A percentile compares a stretch with the other conserved stretches of the same genome.
Conservation (phyloP, 2,329 filamentous ascomycete species). For the Penicillium sp. region DNA sequence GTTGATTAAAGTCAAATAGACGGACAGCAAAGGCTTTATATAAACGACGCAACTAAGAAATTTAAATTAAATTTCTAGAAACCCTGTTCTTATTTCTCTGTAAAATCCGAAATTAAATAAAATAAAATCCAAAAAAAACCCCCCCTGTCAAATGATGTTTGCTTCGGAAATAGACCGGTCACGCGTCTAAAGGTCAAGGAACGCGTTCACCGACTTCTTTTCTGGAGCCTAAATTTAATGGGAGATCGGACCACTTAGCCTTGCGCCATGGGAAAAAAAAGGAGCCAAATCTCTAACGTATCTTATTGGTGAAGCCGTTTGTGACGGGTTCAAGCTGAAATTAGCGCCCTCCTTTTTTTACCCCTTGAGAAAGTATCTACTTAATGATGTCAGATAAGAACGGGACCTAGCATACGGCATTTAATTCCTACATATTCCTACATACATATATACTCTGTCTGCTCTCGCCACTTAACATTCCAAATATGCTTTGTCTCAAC, state of each 20-base stretch:
- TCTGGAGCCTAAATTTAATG: conserved; percentile 6
- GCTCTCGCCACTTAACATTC: not conserved
- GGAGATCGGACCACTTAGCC: conserved; percentile 16
- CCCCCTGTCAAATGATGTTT: conserved; percentile 22
- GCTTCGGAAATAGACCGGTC: conserved; percentile 18
- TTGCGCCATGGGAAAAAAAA: not conserved
- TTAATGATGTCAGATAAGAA: conserved; percentile 18
- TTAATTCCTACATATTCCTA: not conserved
- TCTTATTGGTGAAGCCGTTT: conserved; percentile 9
- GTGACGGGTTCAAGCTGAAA: not conserved
- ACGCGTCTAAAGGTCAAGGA: conserved; percentile 10
- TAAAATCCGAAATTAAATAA: not conserved
- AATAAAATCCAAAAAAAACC: not conserved
- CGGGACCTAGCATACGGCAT: conserved; percentile 9
- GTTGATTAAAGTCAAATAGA: not conserved
- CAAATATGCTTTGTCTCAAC: not conserved
- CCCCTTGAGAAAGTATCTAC: not conserved
- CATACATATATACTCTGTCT: not conserved
- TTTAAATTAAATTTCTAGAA: not conserved
- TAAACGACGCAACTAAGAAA: not conserved
- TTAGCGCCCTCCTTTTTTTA: not conserved
- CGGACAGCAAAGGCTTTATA: conserved; percentile 8
- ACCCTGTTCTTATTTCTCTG: not conserved
- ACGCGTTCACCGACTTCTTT: conserved; percentile 10
- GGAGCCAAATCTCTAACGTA: not conserved